Conservation (phyloP, 345 rosid species). For the Carallia brachiata region DNA sequence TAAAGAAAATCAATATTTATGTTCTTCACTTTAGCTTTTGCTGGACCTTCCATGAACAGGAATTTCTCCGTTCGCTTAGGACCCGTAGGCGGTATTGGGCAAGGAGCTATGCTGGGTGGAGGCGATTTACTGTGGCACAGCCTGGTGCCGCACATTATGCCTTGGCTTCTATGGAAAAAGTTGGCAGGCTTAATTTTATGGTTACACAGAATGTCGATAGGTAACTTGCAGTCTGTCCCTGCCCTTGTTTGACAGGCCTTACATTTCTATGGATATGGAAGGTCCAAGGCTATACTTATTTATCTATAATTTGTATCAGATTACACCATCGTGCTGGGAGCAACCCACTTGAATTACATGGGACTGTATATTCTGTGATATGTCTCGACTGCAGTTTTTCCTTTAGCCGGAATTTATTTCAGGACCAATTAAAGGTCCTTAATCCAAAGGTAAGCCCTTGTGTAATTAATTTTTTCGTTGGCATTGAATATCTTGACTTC, state of each 20-base stretch:
- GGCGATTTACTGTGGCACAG: conserved; percentile 68
- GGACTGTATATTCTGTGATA: conserved; percentile 73
- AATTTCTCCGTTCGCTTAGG: conserved; percentile 62
- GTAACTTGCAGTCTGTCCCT: conserved; percentile 23
- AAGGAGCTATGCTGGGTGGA: conserved; percentile 98
- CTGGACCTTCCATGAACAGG: conserved; percentile 35
- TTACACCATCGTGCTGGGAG: conserved; percentile 92
- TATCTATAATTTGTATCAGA: conserved; percentile 35
- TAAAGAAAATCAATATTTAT: neutral
- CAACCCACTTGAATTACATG: conserved; percentile 84
- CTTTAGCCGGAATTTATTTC: conserved; percentile 54
- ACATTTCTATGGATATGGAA: too few species aligned
- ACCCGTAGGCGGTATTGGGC: conserved; percentile 93
- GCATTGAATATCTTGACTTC: neutral
- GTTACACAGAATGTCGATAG: conserved; percentile 94
- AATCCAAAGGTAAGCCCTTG: conserved; percentile 69
- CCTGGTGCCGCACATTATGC: conserved; percentile 76
- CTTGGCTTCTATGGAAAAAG: conserved; percentile 78
- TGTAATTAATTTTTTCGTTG: neutral
- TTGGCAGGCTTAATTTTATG: conserved; percentile 64
- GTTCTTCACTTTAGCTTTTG: neutral
- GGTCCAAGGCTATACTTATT: neutral
- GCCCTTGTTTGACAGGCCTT: neutral
- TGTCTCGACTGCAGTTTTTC: conserved; percentile 82
- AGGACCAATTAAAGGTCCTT: conserved; percentile 72